Base-by-base conservation (phyloP, 495 filamentous ascomycete species). In the Penicillium flavigenum region DNA sequence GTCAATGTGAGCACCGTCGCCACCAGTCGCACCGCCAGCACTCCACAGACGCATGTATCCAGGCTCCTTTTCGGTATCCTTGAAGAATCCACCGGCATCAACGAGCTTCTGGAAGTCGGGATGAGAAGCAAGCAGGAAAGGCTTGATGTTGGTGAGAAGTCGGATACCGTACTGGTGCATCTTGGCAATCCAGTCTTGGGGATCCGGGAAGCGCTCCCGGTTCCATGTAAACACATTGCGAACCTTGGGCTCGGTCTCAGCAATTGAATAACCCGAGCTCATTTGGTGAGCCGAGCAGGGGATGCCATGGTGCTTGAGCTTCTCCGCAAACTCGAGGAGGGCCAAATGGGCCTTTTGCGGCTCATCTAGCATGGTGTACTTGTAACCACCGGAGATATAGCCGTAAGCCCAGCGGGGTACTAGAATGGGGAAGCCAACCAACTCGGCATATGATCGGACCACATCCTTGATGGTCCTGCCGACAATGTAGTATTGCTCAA, bases 181-280 rank as follows among this genome's bases (percentile, higher is more conserved):
- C 56, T 82, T 78, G 17, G 76, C 69, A 38, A 83, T 78, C 72
- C 84, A 88, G 3, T 64, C 79, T 54, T 84, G 76, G 5, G 86
- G 86, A 57, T 87, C 76, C 9, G 84, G 86, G 66, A 88, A 89
- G 5, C 86, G 79, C 56, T 84, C 76, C 11, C 69, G 68, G 63
- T 89, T 88, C 86, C 86, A 89, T 5, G 83, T 88, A 62, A 89
- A 89, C 5, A 89, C 86, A 47, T 85, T 88, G 46, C 86, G 75
- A 2, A 86, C 86, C 63, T 87, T 87, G 5, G 85, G 85, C 54
- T 81, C 79, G 0, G 71, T 77, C 61, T 84, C 83, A 0, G 84
- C 79, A n/a, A 89, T 83, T 0, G 85, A 88, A 58, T 89, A 89
- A 1, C 86, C 86, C 0, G 84, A 87, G 38, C 82, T 86, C 83